Base-by-base conservation (phyloP, 2,329 filamentous ascomycete species). In the Periconia macrospinosa region DNA sequence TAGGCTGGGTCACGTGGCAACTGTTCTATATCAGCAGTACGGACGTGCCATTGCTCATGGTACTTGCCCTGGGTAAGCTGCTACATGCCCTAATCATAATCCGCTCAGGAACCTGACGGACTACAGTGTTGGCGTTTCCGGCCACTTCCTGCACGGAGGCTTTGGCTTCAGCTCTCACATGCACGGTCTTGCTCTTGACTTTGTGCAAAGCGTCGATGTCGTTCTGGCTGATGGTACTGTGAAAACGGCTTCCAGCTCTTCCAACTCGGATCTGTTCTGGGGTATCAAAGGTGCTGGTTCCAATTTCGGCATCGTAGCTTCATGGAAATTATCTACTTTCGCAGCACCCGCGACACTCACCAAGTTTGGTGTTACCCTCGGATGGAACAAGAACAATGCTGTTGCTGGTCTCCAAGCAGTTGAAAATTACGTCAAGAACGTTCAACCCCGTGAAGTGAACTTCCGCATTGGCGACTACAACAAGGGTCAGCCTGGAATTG, bases 41-140 rank as follows among this genome's bases (percentile, higher is more conserved):
- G 53, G 48, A 43, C 46, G 54, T 20, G 79, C 74, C 1, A 69
- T 81, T 19, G 65, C 74, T 35, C 78, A 81, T 44, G 78, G 79
- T 3, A 78, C 77, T 0, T 81, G 79, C 49, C 77, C 79, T 9
- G 77, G 74, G 33, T 37, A 37, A 37, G 33, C 15, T n/a, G 11
- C 33, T 76, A 78, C 56, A 70, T 27, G 23, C 3, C 3, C 3
- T 8, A 74, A 59, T 45, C 13, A 19, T 41, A 18, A 15, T 11
- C 14, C 30, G 7, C 19, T 33, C 11, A 14, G 18, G 6, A 18
- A 14, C 13, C 48, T 57, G 30, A 57, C 45, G 13, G n/a, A 14
- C 30, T 2, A 37, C 33, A 37, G 33, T 45, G 59, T 62, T 41
- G 59, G 59, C 43, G 41, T 58, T 27, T 54, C 48, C 9, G 59